phyloP scores from a whole-genome alignment of 495 filamentous ascomycete genomes.

The Neurospora sp. region DNA sequence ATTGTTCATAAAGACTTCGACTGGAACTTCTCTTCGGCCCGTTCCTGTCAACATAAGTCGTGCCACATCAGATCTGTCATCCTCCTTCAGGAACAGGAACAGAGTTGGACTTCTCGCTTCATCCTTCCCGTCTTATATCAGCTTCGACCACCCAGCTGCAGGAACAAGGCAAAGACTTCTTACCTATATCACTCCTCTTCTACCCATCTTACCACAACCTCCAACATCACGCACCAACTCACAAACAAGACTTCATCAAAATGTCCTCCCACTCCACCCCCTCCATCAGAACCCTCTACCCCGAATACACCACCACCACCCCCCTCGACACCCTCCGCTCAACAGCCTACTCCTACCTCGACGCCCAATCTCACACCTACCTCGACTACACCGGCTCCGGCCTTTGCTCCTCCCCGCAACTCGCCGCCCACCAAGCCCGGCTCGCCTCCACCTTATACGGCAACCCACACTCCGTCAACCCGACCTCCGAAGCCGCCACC shows the following conservation, averaged over 20 bases:
- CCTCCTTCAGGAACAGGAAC: not conserved
- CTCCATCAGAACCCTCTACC: conserved; percentile 9
- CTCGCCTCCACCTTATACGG: conserved; percentile 34
- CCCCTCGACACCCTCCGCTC: conserved; percentile 17
- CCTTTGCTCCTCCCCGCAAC: conserved; percentile 17
- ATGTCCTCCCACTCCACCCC: not conserved
- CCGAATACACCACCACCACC: conserved; percentile 17
- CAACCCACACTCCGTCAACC: conserved; percentile 49
- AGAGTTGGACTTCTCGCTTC: not conserved
- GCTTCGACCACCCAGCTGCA: not conserved
- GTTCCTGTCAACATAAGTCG: not conserved
- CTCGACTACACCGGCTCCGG: conserved; percentile 28
- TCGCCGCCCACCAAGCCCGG: conserved; percentile 14
- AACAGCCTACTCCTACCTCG: conserved; percentile 22
- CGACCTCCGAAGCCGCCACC: conserved; percentile 38
- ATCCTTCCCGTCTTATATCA: not conserved
- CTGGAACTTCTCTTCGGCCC: not conserved
- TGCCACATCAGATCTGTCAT: not conserved
- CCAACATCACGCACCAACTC: too few relatives aligned
- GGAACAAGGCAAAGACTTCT: not conserved
- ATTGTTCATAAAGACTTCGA: not conserved
- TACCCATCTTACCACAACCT: not conserved
- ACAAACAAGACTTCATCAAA: not conserved
- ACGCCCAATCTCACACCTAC: conserved; percentile 22
- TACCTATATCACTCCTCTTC: not conserved